phyloP scores from a whole-genome alignment of 768 basidiomycete genomes.

The Panaeolus papilionaceus region DNA sequence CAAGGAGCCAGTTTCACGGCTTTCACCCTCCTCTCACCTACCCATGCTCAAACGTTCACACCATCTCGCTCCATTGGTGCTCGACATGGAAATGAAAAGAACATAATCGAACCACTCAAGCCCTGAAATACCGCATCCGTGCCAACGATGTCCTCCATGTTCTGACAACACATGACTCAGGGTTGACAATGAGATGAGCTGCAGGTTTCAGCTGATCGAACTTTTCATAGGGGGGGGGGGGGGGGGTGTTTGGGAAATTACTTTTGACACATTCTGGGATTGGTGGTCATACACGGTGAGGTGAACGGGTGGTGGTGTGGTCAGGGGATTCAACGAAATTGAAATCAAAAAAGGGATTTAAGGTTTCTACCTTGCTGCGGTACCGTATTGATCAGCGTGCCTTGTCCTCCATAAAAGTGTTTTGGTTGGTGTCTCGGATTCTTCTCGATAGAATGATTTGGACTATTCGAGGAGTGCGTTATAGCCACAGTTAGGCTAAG shows the following conservation, averaged over 20 bases:
- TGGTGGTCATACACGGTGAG: too few relatives aligned
- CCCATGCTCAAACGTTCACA: neutral
- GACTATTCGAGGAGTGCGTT: neutral
- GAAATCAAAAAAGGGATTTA: neutral
- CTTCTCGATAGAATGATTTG: neutral
- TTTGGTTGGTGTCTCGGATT: neutral
- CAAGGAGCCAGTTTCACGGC: too few relatives aligned
- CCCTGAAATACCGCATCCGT: conserved; percentile 3
- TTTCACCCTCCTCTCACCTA: too few relatives aligned
- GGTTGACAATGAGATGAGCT: neutral
- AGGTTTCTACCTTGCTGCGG: neutral
- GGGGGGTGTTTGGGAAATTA: too few relatives aligned
- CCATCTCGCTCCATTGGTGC: neutral
- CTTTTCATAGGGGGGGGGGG: neutral
- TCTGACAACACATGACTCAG: neutral
- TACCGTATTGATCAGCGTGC: neutral
- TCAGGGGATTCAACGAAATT: neutral
- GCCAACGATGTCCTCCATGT: neutral
- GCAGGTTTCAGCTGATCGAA: conserved; percentile 3
- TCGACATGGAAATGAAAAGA: neutral
- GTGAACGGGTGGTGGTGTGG: neutral
- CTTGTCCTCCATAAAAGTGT: neutral
- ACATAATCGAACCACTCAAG: neutral
- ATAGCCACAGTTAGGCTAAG: neutral
- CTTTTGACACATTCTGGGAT: too few relatives aligned